Conservation (phyloP, 2,329 filamentous ascomycete genomes). For the Cladosporium colombiae region DNA sequence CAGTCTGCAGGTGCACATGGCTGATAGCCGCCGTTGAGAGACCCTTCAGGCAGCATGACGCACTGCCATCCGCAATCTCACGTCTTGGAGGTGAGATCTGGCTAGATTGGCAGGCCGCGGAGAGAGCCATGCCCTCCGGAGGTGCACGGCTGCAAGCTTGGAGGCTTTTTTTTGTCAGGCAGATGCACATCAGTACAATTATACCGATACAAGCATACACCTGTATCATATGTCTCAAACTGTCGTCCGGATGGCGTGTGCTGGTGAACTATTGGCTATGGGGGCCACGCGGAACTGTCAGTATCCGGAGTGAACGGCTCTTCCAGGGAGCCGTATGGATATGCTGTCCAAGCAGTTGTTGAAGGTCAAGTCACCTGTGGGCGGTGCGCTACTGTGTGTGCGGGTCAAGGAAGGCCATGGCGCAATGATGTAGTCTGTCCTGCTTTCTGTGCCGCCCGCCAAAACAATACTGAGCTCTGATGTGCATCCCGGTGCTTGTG, state of each 20-base stretch:
- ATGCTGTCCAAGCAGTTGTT: background rate
- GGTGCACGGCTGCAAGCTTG: background rate
- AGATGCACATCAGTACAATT: background rate
- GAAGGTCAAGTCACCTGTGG: background rate
- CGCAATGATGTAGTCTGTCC: slow-evolving; percentile 10
- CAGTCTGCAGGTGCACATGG: slow-evolving; percentile 18
- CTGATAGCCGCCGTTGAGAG: background rate
- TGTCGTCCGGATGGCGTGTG: background rate
- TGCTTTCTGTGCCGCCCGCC: slow-evolving; percentile 3
- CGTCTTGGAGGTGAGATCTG: background rate
- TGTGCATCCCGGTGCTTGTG: background rate
- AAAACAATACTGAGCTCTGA: slow-evolving; percentile 7
- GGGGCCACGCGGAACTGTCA: background rate
- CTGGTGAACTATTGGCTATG: background rate
- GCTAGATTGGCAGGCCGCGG: slow-evolving; percentile 1
- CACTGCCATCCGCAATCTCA: background rate
- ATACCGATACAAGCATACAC: background rate
- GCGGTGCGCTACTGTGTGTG: slow-evolving; percentile 11
- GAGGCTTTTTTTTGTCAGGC: background rate
- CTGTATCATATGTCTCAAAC: background rate
- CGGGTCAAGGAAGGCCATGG: slow-evolving; percentile 7
- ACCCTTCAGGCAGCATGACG: slow-evolving; percentile 10
- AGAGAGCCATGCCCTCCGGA: slow-evolving; percentile 3
- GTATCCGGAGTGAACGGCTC: background rate
- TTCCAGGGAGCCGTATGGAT: background rate